Percentiles rank a stretch among this genome's conserved stretches.
Conservation (phyloP, 805 yeast species). For the Myxozyma mucilagina region DNA sequence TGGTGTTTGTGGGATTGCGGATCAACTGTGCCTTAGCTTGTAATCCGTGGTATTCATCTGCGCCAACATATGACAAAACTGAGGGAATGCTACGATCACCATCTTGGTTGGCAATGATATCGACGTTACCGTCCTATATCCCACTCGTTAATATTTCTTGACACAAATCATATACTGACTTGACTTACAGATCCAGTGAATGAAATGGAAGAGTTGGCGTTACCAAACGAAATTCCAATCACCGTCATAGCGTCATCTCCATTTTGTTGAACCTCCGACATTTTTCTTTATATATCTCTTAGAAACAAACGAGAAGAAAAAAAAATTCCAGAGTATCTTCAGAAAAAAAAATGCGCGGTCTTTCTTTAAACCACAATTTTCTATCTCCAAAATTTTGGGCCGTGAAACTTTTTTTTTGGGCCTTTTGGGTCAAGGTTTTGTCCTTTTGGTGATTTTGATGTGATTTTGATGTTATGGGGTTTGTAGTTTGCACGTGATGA, state of each 20-base stretch:
- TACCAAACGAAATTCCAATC: constrained; percentile 95
- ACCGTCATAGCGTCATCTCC: constrained; percentile 48
- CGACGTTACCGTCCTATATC: constrained; percentile 81
- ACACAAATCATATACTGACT: not conserved
- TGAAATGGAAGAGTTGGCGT: constrained; percentile 93
- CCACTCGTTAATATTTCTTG: not conserved
- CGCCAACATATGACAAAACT: constrained; percentile 85
- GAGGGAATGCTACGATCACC: constrained; percentile 98
- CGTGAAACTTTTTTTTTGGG: too few species aligned
- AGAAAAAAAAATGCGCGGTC: not conserved
- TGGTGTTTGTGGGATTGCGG: constrained; percentile 85
- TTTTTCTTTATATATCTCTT: not conserved
- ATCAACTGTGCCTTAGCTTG: constrained; percentile 92
- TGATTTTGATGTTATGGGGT: too few species aligned
- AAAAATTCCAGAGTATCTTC: not conserved
- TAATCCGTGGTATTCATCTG: constrained; percentile 95
- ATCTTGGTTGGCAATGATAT: constrained; percentile 97
- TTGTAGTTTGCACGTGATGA: too few species aligned
- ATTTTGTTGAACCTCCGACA: constrained; percentile 2
- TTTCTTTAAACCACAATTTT: too few species aligned
- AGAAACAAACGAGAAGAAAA: not conserved
- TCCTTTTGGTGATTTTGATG: too few species aligned
- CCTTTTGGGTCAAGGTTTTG: too few species aligned
- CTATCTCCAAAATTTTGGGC: too few species aligned
- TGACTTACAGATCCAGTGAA: constrained; percentile 48